Evolutionary conservation across 805 yeast genomes (phyloP), one percentile per base, ranked within the genome.

Genomic region (Ogataea sp.): DNA sequence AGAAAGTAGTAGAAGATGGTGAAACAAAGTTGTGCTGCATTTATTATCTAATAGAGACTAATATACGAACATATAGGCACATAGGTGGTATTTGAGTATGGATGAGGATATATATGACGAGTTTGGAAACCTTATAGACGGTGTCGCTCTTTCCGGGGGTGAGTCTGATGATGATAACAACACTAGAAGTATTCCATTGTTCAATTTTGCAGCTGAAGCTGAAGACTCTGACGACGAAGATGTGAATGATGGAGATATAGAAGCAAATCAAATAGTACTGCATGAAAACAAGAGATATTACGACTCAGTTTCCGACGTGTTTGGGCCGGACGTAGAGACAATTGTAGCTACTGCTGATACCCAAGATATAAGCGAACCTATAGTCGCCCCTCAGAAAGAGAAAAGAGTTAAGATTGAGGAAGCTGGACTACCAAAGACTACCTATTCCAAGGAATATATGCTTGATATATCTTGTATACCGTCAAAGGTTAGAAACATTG

Each of bases 21-120:
- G n/a, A n/a, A n/a, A n/a, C n/a, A n/a, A n/a, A n/a, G n/a, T n/a
- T n/a, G n/a, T n/a, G n/a, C n/a, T n/a, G n/a, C n/a, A n/a, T n/a
- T n/a, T n/a, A n/a, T n/a, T n/a, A n/a, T n/a, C n/a, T n/a, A n/a
- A n/a, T n/a, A n/a, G n/a, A n/a, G n/a, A n/a, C n/a, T n/a, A n/a
- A n/a, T n/a, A n/a, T n/a, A n/a, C n/a, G n/a, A n/a, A n/a, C n/a
- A 23, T 23, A 23, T 9, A 14, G 14, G 29, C 15, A n/a, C n/a
- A n/a, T n/a, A n/a, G n/a, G n/a, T n/a, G n/a, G n/a, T n/a, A 23
- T 29, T 6, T 15, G 18, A 38, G 23, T 28, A 75, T 73, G 77
- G 83, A 75, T 50, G 82, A 78, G 18, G 83, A 78, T 43, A 53
- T 78, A 21, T 86, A 81, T 59, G 96, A 87, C 59, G 96, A 87